Evolutionary conservation across 2,329 filamentous ascomycete genomes (phyloP), one percentile per base, ranked within the genome.

Genomic region (Hymenoscyphus scutula): DNA sequence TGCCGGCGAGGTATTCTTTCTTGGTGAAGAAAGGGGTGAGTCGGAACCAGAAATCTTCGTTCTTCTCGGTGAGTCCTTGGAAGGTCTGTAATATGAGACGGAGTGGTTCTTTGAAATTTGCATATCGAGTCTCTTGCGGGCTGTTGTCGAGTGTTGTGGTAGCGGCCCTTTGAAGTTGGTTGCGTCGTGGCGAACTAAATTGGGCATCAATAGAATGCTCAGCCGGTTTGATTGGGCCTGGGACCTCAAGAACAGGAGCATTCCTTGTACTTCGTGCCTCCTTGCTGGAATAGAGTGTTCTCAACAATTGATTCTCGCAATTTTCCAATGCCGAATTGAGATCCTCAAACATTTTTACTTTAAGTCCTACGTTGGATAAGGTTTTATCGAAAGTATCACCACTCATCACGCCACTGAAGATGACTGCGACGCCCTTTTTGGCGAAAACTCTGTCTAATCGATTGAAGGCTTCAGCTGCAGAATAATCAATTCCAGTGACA

Each of bases 81-180:
- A 99, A 98, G n/a, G 95, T 91, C 74, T 97, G 94, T 27, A 99
- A 83, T 76, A 99, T 91, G 55, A 99, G 85, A 1, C 91, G 90
- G 7, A 98, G 84, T 0, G 95, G 95, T 73, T 97, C 92, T 68
- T 90, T 91, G 75, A 97, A 96, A 69, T 87, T 86, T 71, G 89
- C 87, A 90, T 93, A 98, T 72, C 87, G 89, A 1, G 64, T 84
- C 81, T 23, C 84, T 79, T 5, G 82, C 79, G 57, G 82, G 77
- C 10, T 83, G 65, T 89, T 89, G 58, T 82, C 86, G 60, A 98
- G 80, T 0, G 91, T 90, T 60, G 86, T 87, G 15, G 84, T 87
- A 0, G 94, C 95, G 1, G 91, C 92, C 70, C 89, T 83, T 57
- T 89, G 88, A 4, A 97, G 85, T 67, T 93, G 89, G 57, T 82